Evolutionary conservation across 768 basidiomycete genomes (phyloP).

Genomic region (Trametes cinnabarina): DNA sequence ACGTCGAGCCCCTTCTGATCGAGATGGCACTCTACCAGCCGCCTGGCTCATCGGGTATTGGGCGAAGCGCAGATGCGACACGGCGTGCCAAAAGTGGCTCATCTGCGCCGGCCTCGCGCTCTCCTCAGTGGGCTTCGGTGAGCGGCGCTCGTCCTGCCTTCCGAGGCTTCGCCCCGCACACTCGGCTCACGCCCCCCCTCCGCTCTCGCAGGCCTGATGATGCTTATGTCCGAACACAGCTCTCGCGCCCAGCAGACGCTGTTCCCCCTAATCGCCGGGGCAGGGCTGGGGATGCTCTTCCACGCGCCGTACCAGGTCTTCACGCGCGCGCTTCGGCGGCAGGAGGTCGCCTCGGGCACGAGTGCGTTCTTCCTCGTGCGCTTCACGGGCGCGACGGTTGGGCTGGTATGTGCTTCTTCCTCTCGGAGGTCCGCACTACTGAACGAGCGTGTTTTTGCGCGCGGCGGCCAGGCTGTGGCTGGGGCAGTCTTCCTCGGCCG

Average conservation of each 20-base stretch:
- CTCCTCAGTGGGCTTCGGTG: constrained; percentile 74
- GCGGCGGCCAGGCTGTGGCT: constrained; percentile 57
- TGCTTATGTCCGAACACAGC: constrained; percentile 55
- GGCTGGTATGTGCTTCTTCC: constrained; percentile 52
- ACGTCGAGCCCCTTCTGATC: not conserved
- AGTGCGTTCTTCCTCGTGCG: constrained; percentile 86
- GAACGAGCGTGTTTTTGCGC: not conserved
- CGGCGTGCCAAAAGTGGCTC: constrained; percentile 62
- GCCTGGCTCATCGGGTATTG: constrained; percentile 79
- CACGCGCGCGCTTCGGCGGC: constrained; percentile 58
- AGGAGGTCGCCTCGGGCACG: constrained; percentile 74
- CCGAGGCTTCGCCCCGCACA: not conserved
- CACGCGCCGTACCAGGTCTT: constrained; percentile 85
- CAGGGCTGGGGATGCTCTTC: constrained; percentile 81
- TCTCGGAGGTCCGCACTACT: constrained; percentile 1
- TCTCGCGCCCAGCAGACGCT: constrained; percentile 42
- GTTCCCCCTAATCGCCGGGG: constrained; percentile 71
- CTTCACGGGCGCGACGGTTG: constrained; percentile 82
- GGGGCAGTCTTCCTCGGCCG: constrained; percentile 69
- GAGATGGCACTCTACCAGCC: constrained; percentile 29
- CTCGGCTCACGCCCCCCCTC: not conserved
- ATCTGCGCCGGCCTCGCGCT: constrained; percentile 64
- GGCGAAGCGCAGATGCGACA: constrained; percentile 55
- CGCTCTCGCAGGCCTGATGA: constrained; percentile 56
- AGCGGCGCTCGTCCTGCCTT: constrained; percentile 17